These are phyloP conservation scores for Alternaria consortialis DNA, from an alignment of 2,329 filamentous ascomycete genomes.

Conservation along the genomic window DNA sequence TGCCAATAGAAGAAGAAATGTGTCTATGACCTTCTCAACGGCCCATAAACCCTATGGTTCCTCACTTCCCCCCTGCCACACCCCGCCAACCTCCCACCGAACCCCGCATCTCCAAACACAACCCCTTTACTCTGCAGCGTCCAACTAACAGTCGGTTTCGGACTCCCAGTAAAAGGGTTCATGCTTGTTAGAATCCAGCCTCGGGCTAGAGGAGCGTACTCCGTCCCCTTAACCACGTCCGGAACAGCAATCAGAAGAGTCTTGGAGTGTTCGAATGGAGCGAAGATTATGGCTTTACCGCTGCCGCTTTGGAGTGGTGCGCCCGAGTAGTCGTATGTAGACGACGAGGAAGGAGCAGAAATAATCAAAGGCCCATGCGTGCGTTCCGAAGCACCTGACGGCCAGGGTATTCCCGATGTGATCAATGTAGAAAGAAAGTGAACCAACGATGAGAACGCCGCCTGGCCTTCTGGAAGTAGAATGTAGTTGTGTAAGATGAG, in stretches of 20 bases:
- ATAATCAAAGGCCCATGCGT: constrained; percentile 44
- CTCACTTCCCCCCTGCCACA: constrained; percentile 21
- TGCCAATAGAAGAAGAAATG: not conserved
- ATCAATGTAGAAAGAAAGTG: constrained; percentile 33
- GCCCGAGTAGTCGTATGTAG: not conserved
- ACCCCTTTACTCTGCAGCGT: constrained; percentile 52
- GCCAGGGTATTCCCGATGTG: constrained; percentile 46
- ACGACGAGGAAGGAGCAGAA: constrained; percentile 23
- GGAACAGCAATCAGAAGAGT: constrained; percentile 44
- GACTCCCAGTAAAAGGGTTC: constrained; percentile 34
- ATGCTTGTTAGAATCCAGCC: constrained; percentile 53
- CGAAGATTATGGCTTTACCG: constrained; percentile 44
- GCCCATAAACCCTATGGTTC: constrained; percentile 39
- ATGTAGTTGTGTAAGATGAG: constrained; percentile 52
- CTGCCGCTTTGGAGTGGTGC: constrained; percentile 17
- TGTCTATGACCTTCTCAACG: constrained; percentile 6
- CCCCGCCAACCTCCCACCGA: constrained; percentile 26
- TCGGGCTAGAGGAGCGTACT: constrained; percentile 34
- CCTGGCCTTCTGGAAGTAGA: constrained; percentile 29
- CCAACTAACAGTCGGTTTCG: constrained; percentile 46
- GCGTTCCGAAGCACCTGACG: constrained; percentile 39
- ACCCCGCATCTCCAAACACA: constrained; percentile 50
- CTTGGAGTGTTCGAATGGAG: constrained; percentile 44
- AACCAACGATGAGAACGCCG: constrained; percentile 31
- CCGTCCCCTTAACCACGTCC: constrained; percentile 30